Conservation (phyloP, 306 rosid genomes). For the Herpetospermum pedunculosum region DNA sequence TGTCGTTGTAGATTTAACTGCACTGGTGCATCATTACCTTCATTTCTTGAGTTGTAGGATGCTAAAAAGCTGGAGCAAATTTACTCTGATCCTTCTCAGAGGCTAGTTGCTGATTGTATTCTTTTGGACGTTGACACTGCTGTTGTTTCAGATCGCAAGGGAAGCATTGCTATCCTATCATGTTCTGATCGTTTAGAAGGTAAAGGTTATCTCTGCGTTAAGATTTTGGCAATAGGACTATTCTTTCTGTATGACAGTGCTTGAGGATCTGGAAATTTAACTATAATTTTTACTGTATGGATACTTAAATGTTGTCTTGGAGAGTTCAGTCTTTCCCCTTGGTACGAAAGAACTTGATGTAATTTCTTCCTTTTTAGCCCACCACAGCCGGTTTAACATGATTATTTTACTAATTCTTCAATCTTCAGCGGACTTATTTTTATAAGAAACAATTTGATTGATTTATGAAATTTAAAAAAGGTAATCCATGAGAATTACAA, state of each 20-base stretch:
- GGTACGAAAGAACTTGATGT: neutral
- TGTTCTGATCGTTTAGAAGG: constrained; percentile 69
- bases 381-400: neutral
- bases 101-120: constrained; percentile 89
- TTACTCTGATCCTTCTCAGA: constrained; percentile 65
- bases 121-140: constrained; percentile 74
- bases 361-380: neutral
- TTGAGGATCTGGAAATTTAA: neutral
- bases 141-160: constrained; percentile 92
- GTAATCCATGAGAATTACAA: too few relatives aligned
- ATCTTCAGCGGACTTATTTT: neutral
- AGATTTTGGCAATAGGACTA: neutral
- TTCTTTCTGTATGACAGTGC: neutral
- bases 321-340: neutral
- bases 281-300: neutral
- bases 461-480: too few relatives aligned
- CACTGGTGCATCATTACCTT: constrained; percentile 18
- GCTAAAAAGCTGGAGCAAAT: constrained; percentile 65
- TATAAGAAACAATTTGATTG: too few relatives aligned
- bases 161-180: constrained; percentile 74
- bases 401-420: neutral
- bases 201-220: constrained; percentile 15
- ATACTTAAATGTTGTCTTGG: neutral
- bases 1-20: neutral
- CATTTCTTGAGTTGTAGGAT: constrained; percentile 43